Evolutionary conservation across 1,284 basidiomycete species (phyloP).

Genomic region (Xerocomus subilludens): DNA sequence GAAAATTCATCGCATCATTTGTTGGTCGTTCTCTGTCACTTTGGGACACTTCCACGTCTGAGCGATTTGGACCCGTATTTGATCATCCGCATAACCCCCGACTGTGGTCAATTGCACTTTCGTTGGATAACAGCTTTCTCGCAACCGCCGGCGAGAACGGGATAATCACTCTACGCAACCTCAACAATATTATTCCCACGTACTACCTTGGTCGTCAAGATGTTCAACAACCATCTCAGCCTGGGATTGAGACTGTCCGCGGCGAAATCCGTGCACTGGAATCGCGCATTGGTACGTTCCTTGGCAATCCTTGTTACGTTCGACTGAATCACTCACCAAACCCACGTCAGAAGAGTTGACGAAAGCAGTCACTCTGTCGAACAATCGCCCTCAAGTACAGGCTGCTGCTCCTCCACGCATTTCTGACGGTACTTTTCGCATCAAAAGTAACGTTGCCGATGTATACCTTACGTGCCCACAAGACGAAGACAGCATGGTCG

Average conservation of each 20-base stretch:
- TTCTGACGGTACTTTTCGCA: slow-evolving; percentile 8
- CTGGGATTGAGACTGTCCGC: slow-evolving; percentile 8
- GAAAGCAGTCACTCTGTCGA: background rate
- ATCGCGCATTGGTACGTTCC: slow-evolving; percentile 14
- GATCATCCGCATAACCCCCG: slow-evolving; percentile 20
- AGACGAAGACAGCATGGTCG: slow-evolving; percentile 13
- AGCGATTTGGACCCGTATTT: slow-evolving; percentile 22
- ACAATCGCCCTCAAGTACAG: background rate
- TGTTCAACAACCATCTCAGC: slow-evolving; percentile 2
- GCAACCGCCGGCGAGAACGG: slow-evolving; percentile 19
- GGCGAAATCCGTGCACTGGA: slow-evolving; percentile 19
- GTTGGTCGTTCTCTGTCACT: slow-evolving; percentile 20
- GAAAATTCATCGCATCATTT: slow-evolving; percentile 18
- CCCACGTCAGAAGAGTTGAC: slow-evolving; percentile 17
- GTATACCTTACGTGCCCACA: slow-evolving; percentile 20
- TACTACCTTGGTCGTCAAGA: slow-evolving; percentile 19
- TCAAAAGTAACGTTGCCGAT: slow-evolving; percentile 13
- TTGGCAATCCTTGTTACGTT: background rate
- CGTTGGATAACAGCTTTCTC: slow-evolving; percentile 19
- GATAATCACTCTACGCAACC: slow-evolving; percentile 14
- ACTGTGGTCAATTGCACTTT: slow-evolving; percentile 18
- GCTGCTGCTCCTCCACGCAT: background rate
- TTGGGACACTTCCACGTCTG: slow-evolving; percentile 17
- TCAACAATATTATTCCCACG: slow-evolving; percentile 22
- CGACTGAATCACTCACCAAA: background rate